Percentiles rank a stretch among this genome's conserved stretches.
Evolutionary conservation across 2,329 filamentous ascomycete species (phyloP).

Genomic region (Fusarium sp.): DNA sequence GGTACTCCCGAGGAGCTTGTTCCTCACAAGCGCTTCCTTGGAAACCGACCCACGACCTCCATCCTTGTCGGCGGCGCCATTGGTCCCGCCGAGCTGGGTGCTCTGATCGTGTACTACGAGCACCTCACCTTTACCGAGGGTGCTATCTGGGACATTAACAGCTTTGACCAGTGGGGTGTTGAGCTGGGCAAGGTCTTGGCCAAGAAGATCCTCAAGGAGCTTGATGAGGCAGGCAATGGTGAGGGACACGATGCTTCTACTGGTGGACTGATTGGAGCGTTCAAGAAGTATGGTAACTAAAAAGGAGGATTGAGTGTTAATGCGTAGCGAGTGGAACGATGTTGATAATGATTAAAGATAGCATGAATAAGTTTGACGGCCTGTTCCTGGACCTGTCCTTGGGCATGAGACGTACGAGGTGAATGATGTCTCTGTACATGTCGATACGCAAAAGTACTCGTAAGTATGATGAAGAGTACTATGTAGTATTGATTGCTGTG

Average conservation of each 20-base stretch:
- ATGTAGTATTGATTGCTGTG: background rate
- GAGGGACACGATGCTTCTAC: slow-evolving; percentile 86
- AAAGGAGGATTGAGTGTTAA: slow-evolving; percentile 40
- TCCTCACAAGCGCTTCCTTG: slow-evolving; percentile 99
- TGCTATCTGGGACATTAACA: slow-evolving; percentile 99
- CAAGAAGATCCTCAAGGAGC: slow-evolving; percentile 88
- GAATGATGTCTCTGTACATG: background rate
- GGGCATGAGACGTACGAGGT: no score
- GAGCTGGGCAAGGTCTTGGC: slow-evolving; percentile 96
- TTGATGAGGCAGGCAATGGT: slow-evolving; percentile 79
- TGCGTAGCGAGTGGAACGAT: slow-evolving; percentile 14
- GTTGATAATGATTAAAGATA: slow-evolving; percentile 34
- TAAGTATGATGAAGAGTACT: background rate
- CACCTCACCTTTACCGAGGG: slow-evolving; percentile 98
- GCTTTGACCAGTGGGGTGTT: slow-evolving; percentile 99
- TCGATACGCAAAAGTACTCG: background rate
- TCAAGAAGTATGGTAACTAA: slow-evolving; percentile 78
- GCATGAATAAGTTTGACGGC: slow-evolving; percentile 27
- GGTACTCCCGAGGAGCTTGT: slow-evolving; percentile 78
- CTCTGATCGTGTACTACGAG: slow-evolving; percentile 98
- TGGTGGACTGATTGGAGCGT: slow-evolving; percentile 87
- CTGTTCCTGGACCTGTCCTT: background rate
- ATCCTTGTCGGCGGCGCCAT: slow-evolving; percentile 92
- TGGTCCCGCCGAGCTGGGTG: slow-evolving; percentile 91
- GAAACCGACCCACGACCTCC: slow-evolving; percentile 95